A percentile compares a stretch with the other conserved stretches of the same genome.
Conservation (phyloP, 306 rosid species). For the Psophocarpus tetragonolobus region DNA sequence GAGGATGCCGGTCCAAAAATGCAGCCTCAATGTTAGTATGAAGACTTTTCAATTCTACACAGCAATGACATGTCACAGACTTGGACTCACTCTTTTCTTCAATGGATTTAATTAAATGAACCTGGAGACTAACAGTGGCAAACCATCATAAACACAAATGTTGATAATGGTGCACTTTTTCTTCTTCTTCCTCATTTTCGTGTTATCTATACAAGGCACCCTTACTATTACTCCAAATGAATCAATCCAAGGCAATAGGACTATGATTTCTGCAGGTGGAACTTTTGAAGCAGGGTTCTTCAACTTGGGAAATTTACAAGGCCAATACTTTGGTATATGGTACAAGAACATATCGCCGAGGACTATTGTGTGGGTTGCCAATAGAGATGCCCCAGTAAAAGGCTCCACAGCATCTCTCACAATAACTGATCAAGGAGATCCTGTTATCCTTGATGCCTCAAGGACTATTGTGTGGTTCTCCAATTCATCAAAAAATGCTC, state of each 20-base stretch:
- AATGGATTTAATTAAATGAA: background rate
- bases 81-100: background rate
- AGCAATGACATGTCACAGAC: background rate
- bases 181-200: background rate
- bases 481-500: background rate
- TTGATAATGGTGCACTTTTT: background rate
- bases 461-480: background rate
- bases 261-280: background rate
- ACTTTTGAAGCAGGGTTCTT: constrained; percentile 10
- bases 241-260: background rate
- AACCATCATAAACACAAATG: background rate
- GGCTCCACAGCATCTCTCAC: background rate
- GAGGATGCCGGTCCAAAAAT: background rate
- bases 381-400: background rate
- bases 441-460: constrained; percentile 5
- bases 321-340: constrained; percentile 10
- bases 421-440: background rate
- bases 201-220: background rate
- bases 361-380: constrained; percentile 12
- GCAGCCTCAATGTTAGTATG: background rate
- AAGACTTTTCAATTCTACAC: background rate
- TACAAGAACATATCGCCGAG: constrained; percentile 1
- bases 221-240: background rate
- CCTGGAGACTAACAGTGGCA: background rate
- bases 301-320: background rate